Base-by-base conservation (phyloP, 2,329 filamentous ascomycete genomes). In the Fusarium paranaense region DNA sequence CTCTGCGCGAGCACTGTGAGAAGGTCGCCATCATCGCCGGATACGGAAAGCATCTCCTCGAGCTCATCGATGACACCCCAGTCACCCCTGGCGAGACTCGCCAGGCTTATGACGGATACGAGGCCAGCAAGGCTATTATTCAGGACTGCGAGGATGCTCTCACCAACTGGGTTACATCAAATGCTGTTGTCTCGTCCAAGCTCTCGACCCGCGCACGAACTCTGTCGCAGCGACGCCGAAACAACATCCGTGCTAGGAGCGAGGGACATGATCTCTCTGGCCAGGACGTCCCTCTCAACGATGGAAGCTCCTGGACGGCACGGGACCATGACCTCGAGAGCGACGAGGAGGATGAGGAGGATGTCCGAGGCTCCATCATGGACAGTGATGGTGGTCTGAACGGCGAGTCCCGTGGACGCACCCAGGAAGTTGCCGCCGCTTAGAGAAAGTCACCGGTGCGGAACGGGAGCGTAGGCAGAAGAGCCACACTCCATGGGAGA, bases 21-120 rank as follows among this genome's bases (percentile, higher is more conserved):
- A 99, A 99, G 88, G 90, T 98, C 27, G 97, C 97, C 81, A 97
- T 99, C 82, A 98, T 99, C 80, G 97, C 97, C 45, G 95, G 96
- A 69, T 99, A 95, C 83, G 97, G 97, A 80, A 99, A 98, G 89
- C 97, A 99, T 83, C 90, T 99, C n/a, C 90, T 99, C 50, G 95
- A 98, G 84, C 90, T 99, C 56, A 92, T 99, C 75, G 97, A 99
- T 81, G 97, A 99, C 82, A 97, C 94, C 8, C 97, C 97, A 2
- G 97, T 99, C 64, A 99, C 97, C 7, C 97, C 97, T 27, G 97
- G 97, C 78, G 97, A 99, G 89, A 98, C 96, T 22, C 94, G 97
- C 74, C 91, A 94, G 62, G 95, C 97, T 1, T 99, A 99, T 81
- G 97, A 99, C 80, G 97, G 97, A 72, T 99, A 99, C 82, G 97